Conservation (phyloP, 192 early-diverging fungal species). For the Linnemannia elongata region DNA sequence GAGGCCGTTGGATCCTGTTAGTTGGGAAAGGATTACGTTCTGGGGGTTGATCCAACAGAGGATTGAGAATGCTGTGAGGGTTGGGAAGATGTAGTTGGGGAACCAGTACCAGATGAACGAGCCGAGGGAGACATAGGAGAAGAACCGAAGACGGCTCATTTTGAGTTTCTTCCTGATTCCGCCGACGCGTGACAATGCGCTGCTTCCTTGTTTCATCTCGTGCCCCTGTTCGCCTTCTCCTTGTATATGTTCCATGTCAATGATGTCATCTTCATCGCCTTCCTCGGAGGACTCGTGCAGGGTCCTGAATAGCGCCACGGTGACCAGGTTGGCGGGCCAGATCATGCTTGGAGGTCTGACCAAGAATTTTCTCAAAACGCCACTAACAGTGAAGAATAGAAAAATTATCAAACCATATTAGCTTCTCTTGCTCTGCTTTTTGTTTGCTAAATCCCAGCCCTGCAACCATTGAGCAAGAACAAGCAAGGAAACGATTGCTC, state of each 20-base stretch:
- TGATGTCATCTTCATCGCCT: background rate
- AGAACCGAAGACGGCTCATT: conserved; percentile 38
- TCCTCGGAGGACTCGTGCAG: conserved; percentile 46
- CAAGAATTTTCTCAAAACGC: conserved; percentile 65
- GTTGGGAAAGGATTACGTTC: conserved; percentile 46
- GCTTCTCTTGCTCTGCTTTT: background rate
- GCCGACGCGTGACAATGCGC: background rate
- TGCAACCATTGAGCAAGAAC: background rate
- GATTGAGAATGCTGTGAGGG: conserved; percentile 57
- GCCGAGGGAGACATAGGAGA: conserved; percentile 50
- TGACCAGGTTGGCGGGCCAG: conserved; percentile 70
- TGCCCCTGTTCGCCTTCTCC: background rate
- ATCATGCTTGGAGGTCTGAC: conserved; percentile 71
- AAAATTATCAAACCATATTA: background rate
- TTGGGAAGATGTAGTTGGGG: conserved; percentile 63
- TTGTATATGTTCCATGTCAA: background rate
- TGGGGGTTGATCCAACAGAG: conserved; percentile 61
- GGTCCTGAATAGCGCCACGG: conserved; percentile 53
- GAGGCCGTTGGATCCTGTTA: conserved; percentile 57
- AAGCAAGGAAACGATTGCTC: background rate
- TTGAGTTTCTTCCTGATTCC: background rate
- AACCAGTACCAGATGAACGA: conserved; percentile 63
- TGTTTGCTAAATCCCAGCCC: background rate
- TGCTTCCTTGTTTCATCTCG: conserved; percentile 3
- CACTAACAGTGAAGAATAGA: conserved; percentile 17